Evolutionary conservation across 345 rosid genomes (phyloP).

Genomic region (Salix udensis): DNA sequence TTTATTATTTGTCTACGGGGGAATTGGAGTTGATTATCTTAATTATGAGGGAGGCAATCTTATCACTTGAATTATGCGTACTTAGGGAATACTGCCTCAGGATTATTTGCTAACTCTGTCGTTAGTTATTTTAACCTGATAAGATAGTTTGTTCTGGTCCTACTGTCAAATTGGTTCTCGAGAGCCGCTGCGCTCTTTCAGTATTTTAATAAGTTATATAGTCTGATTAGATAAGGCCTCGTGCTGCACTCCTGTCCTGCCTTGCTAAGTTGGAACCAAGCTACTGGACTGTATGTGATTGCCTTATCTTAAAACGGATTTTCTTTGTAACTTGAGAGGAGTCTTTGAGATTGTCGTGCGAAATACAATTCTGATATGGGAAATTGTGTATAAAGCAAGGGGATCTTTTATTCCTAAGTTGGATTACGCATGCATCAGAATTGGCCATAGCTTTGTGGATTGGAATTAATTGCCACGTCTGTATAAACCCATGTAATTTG

Average conservation of each 20-base stretch:
- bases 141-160: background rate
- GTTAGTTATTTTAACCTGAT: background rate
- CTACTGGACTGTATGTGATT: background rate
- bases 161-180: background rate
- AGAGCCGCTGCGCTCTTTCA: background rate
- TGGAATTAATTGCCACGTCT: background rate
- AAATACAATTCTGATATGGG: background rate
- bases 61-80: background rate
- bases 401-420: background rate
- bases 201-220: background rate
- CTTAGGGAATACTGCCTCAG: background rate
- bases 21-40: background rate
- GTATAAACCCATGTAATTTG: background rate
- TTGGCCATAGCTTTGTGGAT: background rate
- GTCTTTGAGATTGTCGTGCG: background rate
- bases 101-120: background rate
- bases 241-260: background rate
- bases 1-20: background rate
- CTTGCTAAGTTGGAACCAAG: background rate
- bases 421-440: too few species aligned
- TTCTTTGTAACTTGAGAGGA: background rate
- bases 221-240: background rate
- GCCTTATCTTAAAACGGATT: background rate
- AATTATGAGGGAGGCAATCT: background rate
- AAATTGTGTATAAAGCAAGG: background rate